phyloP scores from a whole-genome alignment of 2,329 filamentous ascomycete genomes.

The Bipolaris oryzae region DNA sequence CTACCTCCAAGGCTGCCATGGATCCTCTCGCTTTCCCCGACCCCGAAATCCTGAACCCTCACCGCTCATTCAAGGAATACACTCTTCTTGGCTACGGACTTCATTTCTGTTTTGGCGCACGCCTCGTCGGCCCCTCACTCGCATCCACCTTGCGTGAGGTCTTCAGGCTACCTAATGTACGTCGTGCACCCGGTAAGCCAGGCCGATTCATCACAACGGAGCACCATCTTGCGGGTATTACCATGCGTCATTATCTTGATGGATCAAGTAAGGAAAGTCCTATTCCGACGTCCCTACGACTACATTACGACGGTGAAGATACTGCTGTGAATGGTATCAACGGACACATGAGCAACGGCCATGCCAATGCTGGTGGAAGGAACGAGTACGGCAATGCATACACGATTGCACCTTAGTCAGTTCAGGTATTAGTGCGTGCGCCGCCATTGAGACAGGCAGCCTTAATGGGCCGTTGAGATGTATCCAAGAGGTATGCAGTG shows the following conservation, averaged over 20 bases:
- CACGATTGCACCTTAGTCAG: slow-evolving; percentile 22
- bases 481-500: neutral
- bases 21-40: slow-evolving; percentile 43
- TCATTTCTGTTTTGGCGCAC: slow-evolving; percentile 44
- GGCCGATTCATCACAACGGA: slow-evolving; percentile 52
- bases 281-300: slow-evolving; percentile 36
- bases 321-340: slow-evolving; percentile 5
- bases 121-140: slow-evolving; percentile 36
- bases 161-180: slow-evolving; percentile 43
- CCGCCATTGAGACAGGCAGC: neutral
- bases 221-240: slow-evolving; percentile 55
- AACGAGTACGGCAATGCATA: slow-evolving; percentile 22
- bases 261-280: slow-evolving; percentile 55
- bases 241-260: slow-evolving; percentile 58
- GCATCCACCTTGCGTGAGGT: slow-evolving; percentile 42
- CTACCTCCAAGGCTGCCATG: slow-evolving; percentile 51
- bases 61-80: slow-evolving; percentile 43
- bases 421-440: too few relatives aligned
- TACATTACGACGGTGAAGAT: slow-evolving; percentile 34
- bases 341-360: slow-evolving; percentile 12
- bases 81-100: slow-evolving; percentile 41
- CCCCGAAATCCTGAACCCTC: slow-evolving; percentile 46
- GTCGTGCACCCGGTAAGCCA: slow-evolving; percentile 39
- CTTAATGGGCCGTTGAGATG: neutral
- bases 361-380: slow-evolving; percentile 19